Evolutionary conservation across 1,284 basidiomycete genomes (phyloP).

Genomic region (Mycena sp.): DNA sequence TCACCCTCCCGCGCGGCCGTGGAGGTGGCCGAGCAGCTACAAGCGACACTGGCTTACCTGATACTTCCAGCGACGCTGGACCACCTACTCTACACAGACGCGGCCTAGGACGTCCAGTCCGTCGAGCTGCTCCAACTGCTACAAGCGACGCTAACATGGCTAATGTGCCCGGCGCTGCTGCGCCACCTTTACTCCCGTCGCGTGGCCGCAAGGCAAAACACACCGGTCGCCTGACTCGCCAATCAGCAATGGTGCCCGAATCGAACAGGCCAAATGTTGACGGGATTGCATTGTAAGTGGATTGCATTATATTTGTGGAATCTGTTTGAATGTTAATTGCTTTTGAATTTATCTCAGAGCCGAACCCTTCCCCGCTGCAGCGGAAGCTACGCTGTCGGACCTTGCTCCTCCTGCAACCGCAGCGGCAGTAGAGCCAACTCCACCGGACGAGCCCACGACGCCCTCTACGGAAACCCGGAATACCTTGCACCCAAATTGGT

Average conservation of each 20-base stretch:
- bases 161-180: not conserved
- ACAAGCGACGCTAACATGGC: not conserved
- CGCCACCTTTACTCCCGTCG: too few relatives aligned
- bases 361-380: not conserved
- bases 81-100: not conserved
- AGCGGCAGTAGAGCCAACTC: not conserved
- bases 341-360: not conserved
- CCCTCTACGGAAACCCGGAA: not conserved
- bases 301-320: not conserved
- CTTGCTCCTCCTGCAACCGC: not conserved
- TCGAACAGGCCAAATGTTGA: not conserved
- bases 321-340: not conserved
- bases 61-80: not conserved
- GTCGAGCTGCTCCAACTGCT: not conserved
- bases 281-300: not conserved
- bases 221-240: not conserved
- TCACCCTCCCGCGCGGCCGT: not conserved
- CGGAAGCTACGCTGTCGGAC: not conserved
- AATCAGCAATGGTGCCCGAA: not conserved
- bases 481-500: not conserved
- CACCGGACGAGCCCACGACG: not conserved
- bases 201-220: not conserved
- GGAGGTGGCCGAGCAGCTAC: not conserved
- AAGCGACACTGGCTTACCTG: not conserved
- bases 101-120: not conserved